phyloP scores from a whole-genome alignment of 2,329 filamentous ascomycete genomes.

The Pseudocercospora vitis region DNA sequence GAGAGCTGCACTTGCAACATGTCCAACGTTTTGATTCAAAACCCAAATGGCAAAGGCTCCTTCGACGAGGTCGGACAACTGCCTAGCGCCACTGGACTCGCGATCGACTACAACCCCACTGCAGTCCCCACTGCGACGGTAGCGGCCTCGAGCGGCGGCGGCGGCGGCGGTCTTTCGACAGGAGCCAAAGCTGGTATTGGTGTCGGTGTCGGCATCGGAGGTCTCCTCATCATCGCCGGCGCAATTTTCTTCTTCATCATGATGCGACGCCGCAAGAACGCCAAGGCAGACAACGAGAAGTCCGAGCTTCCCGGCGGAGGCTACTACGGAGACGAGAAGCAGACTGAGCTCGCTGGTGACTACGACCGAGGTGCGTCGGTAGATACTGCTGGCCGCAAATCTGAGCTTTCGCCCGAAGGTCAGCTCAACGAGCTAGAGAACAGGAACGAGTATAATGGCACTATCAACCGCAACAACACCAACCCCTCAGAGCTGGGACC shows the following conservation, averaged over 20 bases:
- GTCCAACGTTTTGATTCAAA: conserved; percentile 1
- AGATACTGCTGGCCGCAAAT: not conserved
- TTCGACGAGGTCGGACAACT: not conserved
- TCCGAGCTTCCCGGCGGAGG: conserved; percentile 1
- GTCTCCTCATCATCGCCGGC: not conserved
- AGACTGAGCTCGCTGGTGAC: not conserved
- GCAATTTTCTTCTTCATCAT: conserved; percentile 1
- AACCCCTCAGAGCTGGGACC: not conserved
- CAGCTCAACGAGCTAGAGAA: conserved; percentile 5
- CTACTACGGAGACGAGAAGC: not conserved
- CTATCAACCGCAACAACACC: not conserved
- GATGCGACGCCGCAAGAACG: not conserved
- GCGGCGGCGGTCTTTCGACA: not conserved
- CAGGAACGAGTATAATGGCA: not conserved
- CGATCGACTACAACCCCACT: conserved; percentile 2
- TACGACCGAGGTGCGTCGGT: conserved; percentile 5
- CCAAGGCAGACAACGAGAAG: not conserved
- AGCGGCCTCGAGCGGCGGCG: not conserved
- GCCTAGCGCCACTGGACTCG: not conserved
- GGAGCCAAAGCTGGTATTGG: conserved; percentile 8
- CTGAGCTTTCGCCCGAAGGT: conserved; percentile 3
- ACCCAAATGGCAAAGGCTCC: not conserved
- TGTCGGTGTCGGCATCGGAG: conserved; percentile 5
- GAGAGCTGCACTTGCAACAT: conserved; percentile 3
- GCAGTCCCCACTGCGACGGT: not conserved